A percentile compares a stretch with the other conserved stretches of the same genome.
Conservation (phyloP, 169 alveolate genomes). For the Cyclospora cayetanensis region DNA sequence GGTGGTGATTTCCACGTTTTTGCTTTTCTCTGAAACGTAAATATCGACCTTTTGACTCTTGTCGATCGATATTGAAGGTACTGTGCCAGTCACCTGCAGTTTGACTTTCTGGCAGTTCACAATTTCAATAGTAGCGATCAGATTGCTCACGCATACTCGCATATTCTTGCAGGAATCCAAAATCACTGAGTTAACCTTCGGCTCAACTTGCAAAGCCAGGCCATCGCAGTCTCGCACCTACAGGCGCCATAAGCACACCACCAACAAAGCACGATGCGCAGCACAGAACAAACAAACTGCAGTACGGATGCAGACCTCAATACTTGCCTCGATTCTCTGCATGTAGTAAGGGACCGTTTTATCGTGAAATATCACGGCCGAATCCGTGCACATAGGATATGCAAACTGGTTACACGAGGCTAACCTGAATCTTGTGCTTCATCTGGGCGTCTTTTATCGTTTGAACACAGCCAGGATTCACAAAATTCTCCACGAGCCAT, state of each 20-base stretch:
- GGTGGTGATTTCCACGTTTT: conserved; percentile 77
- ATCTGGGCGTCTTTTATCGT: conserved; percentile 20
- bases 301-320: background rate
- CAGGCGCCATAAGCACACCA: background rate
- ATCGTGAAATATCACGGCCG: background rate
- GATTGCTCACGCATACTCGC: conserved; percentile 62
- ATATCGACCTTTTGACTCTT: conserved; percentile 76
- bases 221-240: conserved; percentile 64
- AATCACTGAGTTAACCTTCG: conserved; percentile 60
- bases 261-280: background rate
- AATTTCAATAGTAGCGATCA: conserved; percentile 78
- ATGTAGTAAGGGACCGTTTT: background rate
- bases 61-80: conserved; percentile 79
- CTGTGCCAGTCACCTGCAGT: conserved; percentile 75
- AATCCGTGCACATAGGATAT: background rate
- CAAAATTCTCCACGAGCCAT: conserved; percentile 62
- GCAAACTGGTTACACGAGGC: background rate
- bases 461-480: background rate
- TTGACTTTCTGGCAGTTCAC: conserved; percentile 76
- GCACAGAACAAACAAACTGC: background rate
- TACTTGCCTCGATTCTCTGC: background rate
- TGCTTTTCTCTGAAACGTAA: conserved; percentile 75
- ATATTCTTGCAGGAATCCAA: conserved; percentile 44
- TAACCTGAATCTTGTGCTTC: conserved; percentile 65
- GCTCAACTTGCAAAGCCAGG: conserved; percentile 40